Evolutionary conservation across 441 rosid species (phyloP), one percentile per base, ranked within the genome.

Genomic region (Adansonia madagascariensis): DNA sequence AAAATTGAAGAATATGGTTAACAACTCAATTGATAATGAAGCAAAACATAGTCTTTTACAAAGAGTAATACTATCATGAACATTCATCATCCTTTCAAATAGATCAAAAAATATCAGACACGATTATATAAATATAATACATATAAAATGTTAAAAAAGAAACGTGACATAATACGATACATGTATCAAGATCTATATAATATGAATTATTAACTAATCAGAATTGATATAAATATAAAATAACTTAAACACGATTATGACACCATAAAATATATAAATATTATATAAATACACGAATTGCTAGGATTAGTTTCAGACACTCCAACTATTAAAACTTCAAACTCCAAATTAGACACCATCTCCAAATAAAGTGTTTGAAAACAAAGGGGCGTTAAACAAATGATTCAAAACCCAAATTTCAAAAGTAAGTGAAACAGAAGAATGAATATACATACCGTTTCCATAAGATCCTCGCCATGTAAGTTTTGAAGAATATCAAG

Each of bases 401-500:
- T 24, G 27, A 24, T 24, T 24, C 27, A 24, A 24, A 24, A 24
- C 27, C 27, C 52, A 9, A 68, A 11, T 12, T 41, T 66, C 15
- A 9, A 8, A 18, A 67, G 18, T n/a, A 22, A 71, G 1, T 60
- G 64, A 55, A 76, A 49, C 0, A n/a, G 22, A 57, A 27, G 43
- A 24, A 67, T 8, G 18, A 31, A 31, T 31, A 31, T 31, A 55
- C 61, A 57, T 76, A 94, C 98, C 84, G 95, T 94, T 84, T 96
- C 97, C 71, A 79, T 91, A 82, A 96, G 93, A 85, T 89, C 96
- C 84, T 92, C 98, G 43, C 99, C 99, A 79, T 96, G 98, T 79
- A 96, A 84, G 80, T 92, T 94, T 79, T 94, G 98, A 41, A 96
- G 94, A 70, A 96, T 96, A 76, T 94, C 98, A 15, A 96, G 96